These are phyloP conservation scores for Xylariales sp. DNA, from an alignment of 2,329 filamentous ascomycete species.

Conservation along the genomic window DNA sequence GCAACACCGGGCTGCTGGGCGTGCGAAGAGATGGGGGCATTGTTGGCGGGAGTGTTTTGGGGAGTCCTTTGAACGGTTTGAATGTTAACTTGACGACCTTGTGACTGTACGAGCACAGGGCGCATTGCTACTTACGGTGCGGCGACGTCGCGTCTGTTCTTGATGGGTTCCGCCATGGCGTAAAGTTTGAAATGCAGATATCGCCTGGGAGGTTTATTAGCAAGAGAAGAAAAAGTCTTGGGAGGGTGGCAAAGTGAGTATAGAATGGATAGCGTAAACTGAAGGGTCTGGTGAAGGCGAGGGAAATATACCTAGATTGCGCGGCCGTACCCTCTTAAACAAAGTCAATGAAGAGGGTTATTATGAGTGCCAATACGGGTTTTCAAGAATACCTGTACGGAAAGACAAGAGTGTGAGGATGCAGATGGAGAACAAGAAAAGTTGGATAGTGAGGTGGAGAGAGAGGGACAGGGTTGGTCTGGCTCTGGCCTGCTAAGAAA, in stretches of 20 bases:
- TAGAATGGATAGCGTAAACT: not conserved
- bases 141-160: constrained; percentile 55
- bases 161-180: constrained; percentile 60
- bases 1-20: constrained; percentile 91
- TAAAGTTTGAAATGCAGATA: constrained; percentile 9
- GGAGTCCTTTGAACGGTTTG: constrained; percentile 76
- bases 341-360: not conserved
- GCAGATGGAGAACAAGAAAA: not conserved
- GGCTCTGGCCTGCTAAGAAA: too few species aligned
- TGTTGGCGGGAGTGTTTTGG: constrained; percentile 94
- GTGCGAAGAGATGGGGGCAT: constrained; percentile 95
- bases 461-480: too few species aligned
- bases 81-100: too few species aligned
- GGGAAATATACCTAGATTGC: too few species aligned
- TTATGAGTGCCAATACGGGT: constrained; percentile 1
- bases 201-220: not conserved
- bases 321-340: too few species aligned
- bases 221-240: constrained; percentile 7
- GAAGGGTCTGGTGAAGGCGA: not conserved
- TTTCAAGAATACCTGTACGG: not conserved
- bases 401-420: not conserved
- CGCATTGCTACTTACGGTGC: constrained; percentile 61
- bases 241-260: constrained; percentile 6
- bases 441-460: too few species aligned
- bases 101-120: too few species aligned